Conservation (phyloP, 306 rosid species). For the Mimosa pudica region DNA sequence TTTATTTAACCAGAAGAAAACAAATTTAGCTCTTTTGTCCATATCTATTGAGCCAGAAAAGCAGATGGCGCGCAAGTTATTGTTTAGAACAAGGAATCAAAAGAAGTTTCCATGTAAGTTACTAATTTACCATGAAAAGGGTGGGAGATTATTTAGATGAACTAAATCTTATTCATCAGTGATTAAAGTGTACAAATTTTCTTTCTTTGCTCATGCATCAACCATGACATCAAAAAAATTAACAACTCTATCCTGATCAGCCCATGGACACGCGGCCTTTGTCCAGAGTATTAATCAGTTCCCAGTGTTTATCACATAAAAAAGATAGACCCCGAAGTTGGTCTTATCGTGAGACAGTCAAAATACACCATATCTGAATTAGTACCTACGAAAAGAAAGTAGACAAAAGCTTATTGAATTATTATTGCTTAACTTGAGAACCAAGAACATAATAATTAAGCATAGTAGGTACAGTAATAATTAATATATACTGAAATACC, state of each 20-base stretch:
- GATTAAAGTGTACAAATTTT: background rate
- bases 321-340: background rate
- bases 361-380: constrained; percentile 13
- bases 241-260: background rate
- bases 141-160: background rate
- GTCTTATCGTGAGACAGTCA: background rate
- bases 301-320: background rate
- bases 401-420: constrained; percentile 13
- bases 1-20: background rate
- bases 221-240: constrained; percentile 21
- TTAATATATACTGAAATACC: background rate
- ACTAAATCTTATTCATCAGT: background rate
- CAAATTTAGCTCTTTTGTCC: constrained; percentile 6
- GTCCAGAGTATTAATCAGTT: background rate
- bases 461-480: background rate
- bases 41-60: background rate
- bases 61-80: constrained; percentile 27
- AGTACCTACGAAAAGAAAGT: background rate
- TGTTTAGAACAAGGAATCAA: background rate
- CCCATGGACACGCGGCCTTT: constrained; percentile 1
- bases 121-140: constrained; percentile 1
- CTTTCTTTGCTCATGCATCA: background rate
- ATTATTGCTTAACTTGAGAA: constrained; percentile 13
- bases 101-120: constrained; percentile 15
- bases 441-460: background rate